Evolutionary conservation across 139 green algal species (phyloP).

Genomic region (Coccomyxa sp.): DNA sequence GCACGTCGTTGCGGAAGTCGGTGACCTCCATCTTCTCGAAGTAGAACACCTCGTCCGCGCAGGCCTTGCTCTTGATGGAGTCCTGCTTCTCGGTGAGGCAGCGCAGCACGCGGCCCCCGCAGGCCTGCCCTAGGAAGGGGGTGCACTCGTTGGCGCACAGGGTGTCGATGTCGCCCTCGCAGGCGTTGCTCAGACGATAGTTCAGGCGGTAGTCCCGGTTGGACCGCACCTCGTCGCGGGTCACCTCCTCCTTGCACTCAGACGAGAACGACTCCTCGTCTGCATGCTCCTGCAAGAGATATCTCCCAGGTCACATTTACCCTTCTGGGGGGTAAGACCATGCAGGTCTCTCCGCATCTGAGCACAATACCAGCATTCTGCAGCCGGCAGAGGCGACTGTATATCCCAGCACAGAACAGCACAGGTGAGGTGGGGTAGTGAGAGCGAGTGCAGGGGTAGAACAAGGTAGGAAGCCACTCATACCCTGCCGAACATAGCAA

Average conservation of each 20-base stretch:
- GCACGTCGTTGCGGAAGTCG: constrained; percentile 69
- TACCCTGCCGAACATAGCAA: background rate
- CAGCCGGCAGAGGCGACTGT: too few species aligned
- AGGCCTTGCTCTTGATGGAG: constrained; percentile 59
- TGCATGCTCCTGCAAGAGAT: constrained; percentile 67
- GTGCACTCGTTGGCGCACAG: constrained; percentile 65
- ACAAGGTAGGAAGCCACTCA: background rate
- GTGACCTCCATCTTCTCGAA: constrained; percentile 79
- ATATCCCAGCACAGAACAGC: too few species aligned
- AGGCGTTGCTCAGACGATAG: constrained; percentile 70
- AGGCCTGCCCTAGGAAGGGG: constrained; percentile 50
- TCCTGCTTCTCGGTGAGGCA: constrained; percentile 78
- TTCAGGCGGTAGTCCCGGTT: constrained; percentile 83
- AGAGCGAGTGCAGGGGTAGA: too few species aligned
- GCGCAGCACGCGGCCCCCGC: constrained; percentile 71
- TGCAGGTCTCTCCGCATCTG: too few species aligned
- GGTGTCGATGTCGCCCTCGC: constrained; percentile 59
- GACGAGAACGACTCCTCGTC: constrained; percentile 55
- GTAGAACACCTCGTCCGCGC: constrained; percentile 57
- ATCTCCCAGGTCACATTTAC: too few species aligned
- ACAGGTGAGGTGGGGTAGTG: too few species aligned
- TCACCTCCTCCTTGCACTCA: constrained; percentile 70
- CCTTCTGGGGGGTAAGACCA: too few species aligned
- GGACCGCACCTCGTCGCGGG: constrained; percentile 51
- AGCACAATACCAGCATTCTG: too few species aligned